Evolutionary conservation across 2,329 filamentous ascomycete species (phyloP).

Genomic region (Pseudocercospora cruenta): DNA sequence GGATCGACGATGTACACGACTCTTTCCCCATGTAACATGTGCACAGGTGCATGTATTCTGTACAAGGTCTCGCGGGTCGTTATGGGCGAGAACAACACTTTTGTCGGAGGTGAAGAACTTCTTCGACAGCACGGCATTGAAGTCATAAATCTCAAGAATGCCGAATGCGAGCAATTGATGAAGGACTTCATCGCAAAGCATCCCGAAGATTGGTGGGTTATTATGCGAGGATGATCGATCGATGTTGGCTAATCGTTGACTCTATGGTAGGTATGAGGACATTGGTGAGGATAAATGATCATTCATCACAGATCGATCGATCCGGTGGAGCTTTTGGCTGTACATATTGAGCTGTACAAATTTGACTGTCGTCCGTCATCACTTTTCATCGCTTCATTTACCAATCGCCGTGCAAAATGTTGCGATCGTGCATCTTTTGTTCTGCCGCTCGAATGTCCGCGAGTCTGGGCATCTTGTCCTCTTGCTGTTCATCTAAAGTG

Average conservation of each 20-base stretch:
- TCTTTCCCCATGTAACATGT: constrained; percentile 80
- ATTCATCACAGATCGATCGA: not conserved
- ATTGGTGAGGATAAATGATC: constrained; percentile 40
- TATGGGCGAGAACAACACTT: constrained; percentile 76
- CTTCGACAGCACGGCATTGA: constrained; percentile 70
- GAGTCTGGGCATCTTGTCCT: constrained; percentile 28
- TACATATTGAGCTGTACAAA: constrained; percentile 6
- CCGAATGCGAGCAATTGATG: constrained; percentile 71
- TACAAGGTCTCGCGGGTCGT: constrained; percentile 76
- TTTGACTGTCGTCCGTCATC: constrained; percentile 10
- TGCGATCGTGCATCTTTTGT: constrained; percentile 41
- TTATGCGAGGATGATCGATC: constrained; percentile 24
- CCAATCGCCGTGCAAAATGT: constrained; percentile 41
- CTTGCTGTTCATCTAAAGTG: constrained; percentile 36
- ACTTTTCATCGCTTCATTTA: constrained; percentile 21
- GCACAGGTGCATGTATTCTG: constrained; percentile 74
- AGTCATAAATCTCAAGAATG: constrained; percentile 69
- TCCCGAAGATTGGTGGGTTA: constrained; percentile 64
- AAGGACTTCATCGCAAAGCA: constrained; percentile 71
- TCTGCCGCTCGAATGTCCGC: constrained; percentile 34
- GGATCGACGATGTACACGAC: constrained; percentile 84
- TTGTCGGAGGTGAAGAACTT: constrained; percentile 73
- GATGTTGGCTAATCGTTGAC: constrained; percentile 26
- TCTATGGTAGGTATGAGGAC: constrained; percentile 42
- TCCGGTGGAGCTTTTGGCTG: not conserved